Evolutionary conservation across 2,329 filamentous ascomycete species (phyloP), one percentile per base, ranked within the genome.

Genomic region (Colletotrichum chrysophilum): DNA sequence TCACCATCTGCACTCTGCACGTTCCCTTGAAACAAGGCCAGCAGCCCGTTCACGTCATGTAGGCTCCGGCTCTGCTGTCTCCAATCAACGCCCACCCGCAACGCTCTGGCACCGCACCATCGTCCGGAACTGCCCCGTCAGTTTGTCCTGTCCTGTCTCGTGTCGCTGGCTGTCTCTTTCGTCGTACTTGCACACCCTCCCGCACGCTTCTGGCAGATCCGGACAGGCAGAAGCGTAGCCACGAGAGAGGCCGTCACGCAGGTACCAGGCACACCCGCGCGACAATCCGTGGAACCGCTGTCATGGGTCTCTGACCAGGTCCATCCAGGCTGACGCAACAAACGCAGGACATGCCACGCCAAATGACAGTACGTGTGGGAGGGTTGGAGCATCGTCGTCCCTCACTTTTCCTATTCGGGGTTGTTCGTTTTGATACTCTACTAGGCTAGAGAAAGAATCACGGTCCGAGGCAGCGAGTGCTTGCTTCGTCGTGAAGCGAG

Each of bases 11-110:
- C 67, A 74, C 62, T 32, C 67, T 70, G 60, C 67, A 74, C 62
- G 66, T 74, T 56, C 69, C 62, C 32, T 62, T 72, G 72, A 75
- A 75, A 75, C 72, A 71, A 60, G 72, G 55, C 68, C 68, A 66
- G 38, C 28, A 66, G 34, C 48, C 60, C 21, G 26, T 43, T 60
- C 67, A 48, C 48, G 60, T 74, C 36, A 26, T 71, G 43, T 36
- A 34, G 48, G 60, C 34, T 32, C 5, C 14, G 28, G 58, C 58
- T 62, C 58, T 62, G 28, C 36, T 48, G 30, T 62, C 28, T 24
- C 32, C 62, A 18, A 48, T 52, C n/a, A 28, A 61, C 56, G 18
- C 16, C 28, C 56, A 43, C 28, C 28, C 18, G 5, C 26, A 52
- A 67, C 52, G 16, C 67, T 71, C 21, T 66, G 67, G 36, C 65